These are phyloP conservation scores for Epichloe baconii DNA, from an alignment of 2,329 filamentous ascomycete species.

Conservation along the genomic window DNA sequence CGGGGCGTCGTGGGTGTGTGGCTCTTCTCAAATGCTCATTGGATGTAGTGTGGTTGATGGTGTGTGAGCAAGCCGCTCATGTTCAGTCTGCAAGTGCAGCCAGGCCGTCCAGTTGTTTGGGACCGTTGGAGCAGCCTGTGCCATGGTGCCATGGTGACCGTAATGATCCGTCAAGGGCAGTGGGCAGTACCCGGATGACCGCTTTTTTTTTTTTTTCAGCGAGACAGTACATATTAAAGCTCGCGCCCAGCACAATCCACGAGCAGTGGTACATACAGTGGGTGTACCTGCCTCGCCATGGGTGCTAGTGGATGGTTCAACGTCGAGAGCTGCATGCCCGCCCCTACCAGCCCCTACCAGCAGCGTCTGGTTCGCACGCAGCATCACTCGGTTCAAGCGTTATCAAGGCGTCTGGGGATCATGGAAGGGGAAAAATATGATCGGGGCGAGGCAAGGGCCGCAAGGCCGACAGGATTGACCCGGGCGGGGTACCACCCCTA, in stretches of 20 bases:
- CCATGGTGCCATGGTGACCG: background rate
- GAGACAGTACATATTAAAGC: too few relatives aligned
- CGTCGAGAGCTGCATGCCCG: background rate
- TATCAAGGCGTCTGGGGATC: background rate
- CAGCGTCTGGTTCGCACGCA: background rate
- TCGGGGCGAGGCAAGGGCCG: background rate
- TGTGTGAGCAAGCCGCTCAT: background rate
- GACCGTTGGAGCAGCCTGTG: too few relatives aligned
- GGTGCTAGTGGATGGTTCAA: background rate
- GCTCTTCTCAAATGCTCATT: background rate
- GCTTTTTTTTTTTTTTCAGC: background rate
- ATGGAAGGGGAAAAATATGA: background rate
- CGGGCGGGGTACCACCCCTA: constrained; percentile 2
- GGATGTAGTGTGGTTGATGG: background rate
- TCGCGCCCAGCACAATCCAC: too few relatives aligned
- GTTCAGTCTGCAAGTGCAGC: too few relatives aligned
- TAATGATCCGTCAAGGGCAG: background rate
- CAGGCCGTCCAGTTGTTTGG: too few relatives aligned
- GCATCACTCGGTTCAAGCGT: background rate
- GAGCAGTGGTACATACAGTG: too few relatives aligned
- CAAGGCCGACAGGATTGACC: background rate
- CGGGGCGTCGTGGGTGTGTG: background rate
- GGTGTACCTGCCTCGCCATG: background rate
- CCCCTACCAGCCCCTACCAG: background rate
- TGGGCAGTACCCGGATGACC: background rate